Evolutionary conservation across 2,329 filamentous ascomycete genomes (phyloP).

Genomic region (Ophiognomonia clavigignenti-juglandacearum): DNA sequence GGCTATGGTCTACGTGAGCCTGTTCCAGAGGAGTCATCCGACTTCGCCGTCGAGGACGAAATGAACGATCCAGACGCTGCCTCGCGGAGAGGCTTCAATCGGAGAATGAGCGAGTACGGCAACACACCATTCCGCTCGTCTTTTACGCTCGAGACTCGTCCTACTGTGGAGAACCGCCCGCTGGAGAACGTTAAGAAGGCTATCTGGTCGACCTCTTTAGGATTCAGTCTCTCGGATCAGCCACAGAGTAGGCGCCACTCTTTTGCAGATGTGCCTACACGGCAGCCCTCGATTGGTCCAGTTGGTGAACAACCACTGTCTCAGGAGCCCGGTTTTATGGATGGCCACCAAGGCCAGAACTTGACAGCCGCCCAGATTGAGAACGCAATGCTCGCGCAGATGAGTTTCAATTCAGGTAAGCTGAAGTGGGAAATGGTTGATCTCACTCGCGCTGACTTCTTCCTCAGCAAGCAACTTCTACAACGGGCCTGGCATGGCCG

Average conservation of each 20-base stretch:
- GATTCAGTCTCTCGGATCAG: constrained; percentile 57
- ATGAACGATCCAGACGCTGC: constrained; percentile 43
- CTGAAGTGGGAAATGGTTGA: constrained; percentile 23
- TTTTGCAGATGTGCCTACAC: constrained; percentile 63
- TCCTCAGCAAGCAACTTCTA: constrained; percentile 33
- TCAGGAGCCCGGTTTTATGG: constrained; percentile 41
- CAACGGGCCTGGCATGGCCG: constrained; percentile 26
- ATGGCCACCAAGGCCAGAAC: constrained; percentile 39
- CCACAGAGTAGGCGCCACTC: constrained; percentile 76
- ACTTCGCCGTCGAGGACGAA: constrained; percentile 70
- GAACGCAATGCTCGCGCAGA: constrained; percentile 25
- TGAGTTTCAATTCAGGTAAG: constrained; percentile 31
- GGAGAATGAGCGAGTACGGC: constrained; percentile 56
- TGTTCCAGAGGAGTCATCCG: constrained; percentile 57
- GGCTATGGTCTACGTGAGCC: constrained; percentile 55
- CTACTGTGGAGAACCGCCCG: constrained; percentile 51
- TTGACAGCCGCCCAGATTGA: constrained; percentile 37
- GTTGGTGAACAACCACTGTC: constrained; percentile 45
- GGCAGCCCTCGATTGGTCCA: constrained; percentile 60
- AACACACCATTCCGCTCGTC: constrained; percentile 41
- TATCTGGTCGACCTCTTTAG: constrained; percentile 68
- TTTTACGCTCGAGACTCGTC: constrained; percentile 27
- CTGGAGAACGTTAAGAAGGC: constrained; percentile 62
- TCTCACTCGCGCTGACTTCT: constrained; percentile 22
- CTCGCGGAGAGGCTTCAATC: constrained; percentile 38